Conservation (phyloP, 2,329 filamentous ascomycete species). For the Talaromyces sp. region DNA sequence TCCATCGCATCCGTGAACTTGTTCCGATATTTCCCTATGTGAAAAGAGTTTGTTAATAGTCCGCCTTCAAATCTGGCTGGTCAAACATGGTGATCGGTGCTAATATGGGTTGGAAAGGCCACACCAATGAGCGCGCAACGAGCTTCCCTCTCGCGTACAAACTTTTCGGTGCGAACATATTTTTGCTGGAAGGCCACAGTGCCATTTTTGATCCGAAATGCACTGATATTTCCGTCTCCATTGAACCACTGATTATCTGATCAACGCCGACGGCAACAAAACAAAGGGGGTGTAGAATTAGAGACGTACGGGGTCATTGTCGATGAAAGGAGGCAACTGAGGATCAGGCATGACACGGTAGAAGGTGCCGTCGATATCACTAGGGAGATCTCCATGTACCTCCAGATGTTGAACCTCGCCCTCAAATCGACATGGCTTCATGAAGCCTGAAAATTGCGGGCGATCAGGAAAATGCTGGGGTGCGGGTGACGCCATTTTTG, state of each 20-base stretch:
- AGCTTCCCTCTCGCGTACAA: conserved; percentile 34
- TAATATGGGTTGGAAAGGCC: too few species aligned
- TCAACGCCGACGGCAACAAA: too few species aligned
- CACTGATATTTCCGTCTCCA: conserved; percentile 38
- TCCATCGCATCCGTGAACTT: conserved; percentile 35
- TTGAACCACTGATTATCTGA: conserved; percentile 24
- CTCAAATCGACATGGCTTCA: conserved; percentile 36
- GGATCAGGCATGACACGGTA: conserved; percentile 51
- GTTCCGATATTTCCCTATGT: conserved; percentile 37
- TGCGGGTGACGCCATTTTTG: too few species aligned
- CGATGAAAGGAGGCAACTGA: conserved; percentile 27
- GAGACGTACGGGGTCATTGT: conserved; percentile 24
- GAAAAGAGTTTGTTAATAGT: too few species aligned
- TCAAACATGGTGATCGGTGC: too few species aligned
- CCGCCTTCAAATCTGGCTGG: too few species aligned
- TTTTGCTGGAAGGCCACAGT: conserved; percentile 29
- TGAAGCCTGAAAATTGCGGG: conserved; percentile 22
- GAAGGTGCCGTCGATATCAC: conserved; percentile 45
- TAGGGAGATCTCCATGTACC: conserved; percentile 39
- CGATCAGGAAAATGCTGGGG: conserved; percentile 1
- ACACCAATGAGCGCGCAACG: conserved; percentile 22
- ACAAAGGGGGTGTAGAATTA: too few species aligned
- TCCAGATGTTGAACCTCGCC: conserved; percentile 40
- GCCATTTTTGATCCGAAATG: conserved; percentile 34
- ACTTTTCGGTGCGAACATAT: conserved; percentile 41